These are phyloP conservation scores for Blastobotrys mokoenaii DNA, from an alignment of 805 yeast species.

Conservation along the genomic window DNA sequence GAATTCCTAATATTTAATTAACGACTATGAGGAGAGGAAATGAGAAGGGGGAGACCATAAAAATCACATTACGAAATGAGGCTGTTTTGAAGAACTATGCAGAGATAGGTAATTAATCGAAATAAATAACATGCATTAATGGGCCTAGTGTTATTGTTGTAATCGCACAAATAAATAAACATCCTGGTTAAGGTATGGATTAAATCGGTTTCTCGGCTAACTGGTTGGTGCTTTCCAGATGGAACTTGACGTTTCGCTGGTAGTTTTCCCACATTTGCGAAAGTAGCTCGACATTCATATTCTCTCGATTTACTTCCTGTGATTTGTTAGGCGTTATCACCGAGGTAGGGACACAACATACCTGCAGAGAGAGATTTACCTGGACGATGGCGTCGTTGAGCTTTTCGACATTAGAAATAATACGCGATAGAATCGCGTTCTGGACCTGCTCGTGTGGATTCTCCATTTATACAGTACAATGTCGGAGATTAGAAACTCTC, in stretches of 20 bases:
- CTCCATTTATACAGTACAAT: too few relatives aligned
- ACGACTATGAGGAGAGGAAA: too few relatives aligned
- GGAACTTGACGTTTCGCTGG: slow-evolving; percentile 59
- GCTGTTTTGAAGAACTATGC: too few relatives aligned
- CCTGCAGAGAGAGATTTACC: slow-evolving; percentile 51
- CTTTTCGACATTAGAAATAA: slow-evolving; percentile 65
- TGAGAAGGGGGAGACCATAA: too few relatives aligned
- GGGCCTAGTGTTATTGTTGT: too few relatives aligned
- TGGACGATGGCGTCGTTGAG: slow-evolving; percentile 62
- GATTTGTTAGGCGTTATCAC: not conserved
- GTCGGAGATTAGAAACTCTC: not conserved
- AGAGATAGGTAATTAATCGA: too few relatives aligned
- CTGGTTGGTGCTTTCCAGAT: slow-evolving; percentile 56
- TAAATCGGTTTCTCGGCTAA: slow-evolving; percentile 24
- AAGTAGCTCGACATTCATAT: slow-evolving; percentile 60
- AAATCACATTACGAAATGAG: too few relatives aligned
- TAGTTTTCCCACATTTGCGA: slow-evolving; percentile 77
- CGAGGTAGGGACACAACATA: slow-evolving; percentile 17
- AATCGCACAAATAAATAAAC: too few relatives aligned
- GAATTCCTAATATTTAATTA: too few relatives aligned
- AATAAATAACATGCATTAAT: too few relatives aligned
- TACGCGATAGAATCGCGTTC: slow-evolving; percentile 63
- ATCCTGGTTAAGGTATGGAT: too few relatives aligned
- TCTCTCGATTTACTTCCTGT: slow-evolving; percentile 50
- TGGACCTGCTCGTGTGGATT: slow-evolving; percentile 83